Evolutionary conservation across 768 basidiomycete species (phyloP).

Genomic region (Calocybe gangraenosa): DNA sequence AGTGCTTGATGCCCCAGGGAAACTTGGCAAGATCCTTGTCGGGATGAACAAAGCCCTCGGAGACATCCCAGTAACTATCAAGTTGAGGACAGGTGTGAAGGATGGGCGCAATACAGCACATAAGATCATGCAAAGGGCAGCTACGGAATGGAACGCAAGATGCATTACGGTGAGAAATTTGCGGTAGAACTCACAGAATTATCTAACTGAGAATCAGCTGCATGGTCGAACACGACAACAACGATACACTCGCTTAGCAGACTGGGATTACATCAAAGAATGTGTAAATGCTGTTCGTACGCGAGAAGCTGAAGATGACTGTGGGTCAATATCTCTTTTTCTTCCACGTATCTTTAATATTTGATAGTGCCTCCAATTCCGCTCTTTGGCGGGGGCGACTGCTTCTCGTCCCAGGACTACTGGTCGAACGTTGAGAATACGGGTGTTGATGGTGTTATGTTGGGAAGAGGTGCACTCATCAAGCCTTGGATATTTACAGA

Average conservation of each 20-base stretch:
- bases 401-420: constrained; percentile 84
- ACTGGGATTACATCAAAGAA: constrained; percentile 90
- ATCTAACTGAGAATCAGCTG: constrained; percentile 45
- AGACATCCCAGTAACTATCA: constrained; percentile 87
- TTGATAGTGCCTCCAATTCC: constrained; percentile 74
- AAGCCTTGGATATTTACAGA: constrained; percentile 98
- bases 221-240: constrained; percentile 95
- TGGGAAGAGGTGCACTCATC: constrained; percentile 91
- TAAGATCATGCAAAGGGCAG: constrained; percentile 83
- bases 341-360: not conserved
- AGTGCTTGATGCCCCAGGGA: constrained; percentile 83
- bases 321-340: constrained; percentile 38
- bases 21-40: constrained; percentile 79
- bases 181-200: not conserved
- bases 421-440: constrained; percentile 71
- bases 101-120: constrained; percentile 85
- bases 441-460: constrained; percentile 94
- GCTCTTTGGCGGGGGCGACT: constrained; percentile 96
- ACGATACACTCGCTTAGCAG: constrained; percentile 86
- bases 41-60: constrained; percentile 93
- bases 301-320: constrained; percentile 63
- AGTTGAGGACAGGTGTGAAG: constrained; percentile 90
- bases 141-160: constrained; percentile 41
- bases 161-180: constrained; percentile 37
- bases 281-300: constrained; percentile 81